Evolutionary conservation across 2,329 filamentous ascomycete genomes (phyloP).

Genomic region (Cercospora sojina): DNA sequence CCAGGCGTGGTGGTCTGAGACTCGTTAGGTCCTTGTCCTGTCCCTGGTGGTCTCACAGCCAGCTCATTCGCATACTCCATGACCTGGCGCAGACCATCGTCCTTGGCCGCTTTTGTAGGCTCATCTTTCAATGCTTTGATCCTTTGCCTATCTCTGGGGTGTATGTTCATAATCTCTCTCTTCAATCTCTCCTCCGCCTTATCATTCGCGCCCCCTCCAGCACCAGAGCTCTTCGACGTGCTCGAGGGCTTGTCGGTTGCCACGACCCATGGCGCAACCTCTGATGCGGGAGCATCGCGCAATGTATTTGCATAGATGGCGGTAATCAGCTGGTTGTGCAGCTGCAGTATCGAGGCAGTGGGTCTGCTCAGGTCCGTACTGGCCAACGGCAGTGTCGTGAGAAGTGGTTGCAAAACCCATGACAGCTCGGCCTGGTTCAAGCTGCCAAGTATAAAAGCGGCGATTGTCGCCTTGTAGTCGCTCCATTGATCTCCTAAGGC

Average conservation of each 20-base stretch:
- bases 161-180: conserved; percentile 63
- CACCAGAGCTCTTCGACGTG: conserved; percentile 58
- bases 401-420: conserved; percentile 55
- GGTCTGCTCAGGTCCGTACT: conserved; percentile 23
- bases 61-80: conserved; percentile 34
- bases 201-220: conserved; percentile 54
- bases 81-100: conserved; percentile 31
- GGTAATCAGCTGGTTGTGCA: conserved; percentile 62
- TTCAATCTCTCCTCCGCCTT: conserved; percentile 63
- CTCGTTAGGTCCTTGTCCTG: conserved; percentile 21
- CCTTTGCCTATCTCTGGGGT: conserved; percentile 58
- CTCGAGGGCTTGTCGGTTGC: conserved; percentile 71
- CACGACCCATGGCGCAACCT: conserved; percentile 63
- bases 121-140: conserved; percentile 38
- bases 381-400: conserved; percentile 51
- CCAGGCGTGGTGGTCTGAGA: conserved; percentile 27
- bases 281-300: conserved; percentile 58
- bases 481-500: conserved; percentile 60
- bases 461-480: conserved; percentile 59
- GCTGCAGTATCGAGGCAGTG: conserved; percentile 42
- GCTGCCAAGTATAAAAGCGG: conserved; percentile 58
- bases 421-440: conserved; percentile 62
- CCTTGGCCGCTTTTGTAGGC: conserved; percentile 14
- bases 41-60: conserved; percentile 27
- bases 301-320: conserved; percentile 60